Base-by-base conservation (phyloP, 345 rosid species). In the Boechera stricta region DNA sequence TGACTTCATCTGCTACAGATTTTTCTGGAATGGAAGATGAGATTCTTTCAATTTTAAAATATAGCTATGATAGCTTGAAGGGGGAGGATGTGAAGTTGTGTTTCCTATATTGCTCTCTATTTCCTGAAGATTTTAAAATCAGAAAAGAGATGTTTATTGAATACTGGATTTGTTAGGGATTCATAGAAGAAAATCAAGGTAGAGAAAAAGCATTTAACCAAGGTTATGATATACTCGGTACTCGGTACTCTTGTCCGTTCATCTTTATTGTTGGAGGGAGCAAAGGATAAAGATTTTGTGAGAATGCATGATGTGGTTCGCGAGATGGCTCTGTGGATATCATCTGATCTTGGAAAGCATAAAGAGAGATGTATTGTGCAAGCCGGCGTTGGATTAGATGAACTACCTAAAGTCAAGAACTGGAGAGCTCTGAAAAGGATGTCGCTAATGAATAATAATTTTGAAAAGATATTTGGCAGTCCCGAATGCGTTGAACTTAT, bases 281-380 rank as follows among this genome's bases (percentile, higher is more conserved):
- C 6, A n/a, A 5, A 31, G 5, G 1, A 32, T 5, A 66, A 48
- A 28, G 5, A 7, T 5, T 0, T 2, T 1, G 41, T 65, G n/a
- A 48, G 6, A 1, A 66, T 66, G 71, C 58, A 48, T 41, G 71
- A 66, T 11, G 57, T 48, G 42, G 57, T 65, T 4, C 56, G 57
- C 3, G 70, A 65, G 31, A 66, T 48, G 71, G 58, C 57, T 0
- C 2, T 66, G 5, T 66, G 71, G 71, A 66, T 64, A 28, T 6
- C 54, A 2, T 13, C 69, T 0, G 41, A 45, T 64, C 9, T 64
- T 0, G 69, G 69, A 10, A 47, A 64, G 15, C 5, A 65, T 0
- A 47, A 47, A 10, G 56, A 65, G 16, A n/a, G 3, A 65, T 67
- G 33, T 21, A 51, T 67, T 1, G 71, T 51, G 5, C 32, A 12